Base-by-base conservation (phyloP, 345 rosid genomes). In the Linum lewisii region DNA sequence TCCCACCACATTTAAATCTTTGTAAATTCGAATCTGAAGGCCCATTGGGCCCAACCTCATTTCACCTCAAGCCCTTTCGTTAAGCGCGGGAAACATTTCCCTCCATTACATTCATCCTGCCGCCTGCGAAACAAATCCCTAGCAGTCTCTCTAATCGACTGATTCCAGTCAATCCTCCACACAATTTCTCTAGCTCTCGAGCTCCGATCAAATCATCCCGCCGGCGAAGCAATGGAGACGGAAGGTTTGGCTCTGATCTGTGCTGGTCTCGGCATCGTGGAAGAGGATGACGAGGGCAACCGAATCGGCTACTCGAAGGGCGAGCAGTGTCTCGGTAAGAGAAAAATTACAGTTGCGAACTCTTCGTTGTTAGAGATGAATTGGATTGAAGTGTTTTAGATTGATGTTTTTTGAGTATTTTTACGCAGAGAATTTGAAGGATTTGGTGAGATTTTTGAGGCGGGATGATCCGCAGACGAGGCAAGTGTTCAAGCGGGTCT, bases 381-480 rank as follows among this genome's bases (percentile, higher is more conserved):
- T 25, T 38, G 11, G 25, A 9, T 26, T 25, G 18, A 20, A 7
- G 26, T n/a, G n/a, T 1, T 20, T 7, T 55, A 1, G 21, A 19
- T 29, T 29, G 13, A 54, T 65, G 22, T 22, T 22, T 14, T n/a
- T 4, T 32, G 45, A 16, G 34, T 45, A 5, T 23, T 22, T 24
- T 2, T 58, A 58, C 50, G 61, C 75, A 86, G 92, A 92, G 42
- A 77, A 85, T 73, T 24, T 88, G 53, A 90, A 87, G 73, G 97
- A 87, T 68, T 65, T 90, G 71, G 71, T 90, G 73, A 75, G 96
- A 55, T 92, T 84, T 73, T 59, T 92, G 32, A 77, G 96, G 70
- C 88, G 90, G 0, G 98, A 92, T 42, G 90, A 92, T 78, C 88
- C 96, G 4, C 74, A 88, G 58, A 79, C 75, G 60, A 83, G 98